Evolutionary conservation across 2,329 filamentous ascomycete species (phyloP).

Genomic region (Cladophialophora exuberans): DNA sequence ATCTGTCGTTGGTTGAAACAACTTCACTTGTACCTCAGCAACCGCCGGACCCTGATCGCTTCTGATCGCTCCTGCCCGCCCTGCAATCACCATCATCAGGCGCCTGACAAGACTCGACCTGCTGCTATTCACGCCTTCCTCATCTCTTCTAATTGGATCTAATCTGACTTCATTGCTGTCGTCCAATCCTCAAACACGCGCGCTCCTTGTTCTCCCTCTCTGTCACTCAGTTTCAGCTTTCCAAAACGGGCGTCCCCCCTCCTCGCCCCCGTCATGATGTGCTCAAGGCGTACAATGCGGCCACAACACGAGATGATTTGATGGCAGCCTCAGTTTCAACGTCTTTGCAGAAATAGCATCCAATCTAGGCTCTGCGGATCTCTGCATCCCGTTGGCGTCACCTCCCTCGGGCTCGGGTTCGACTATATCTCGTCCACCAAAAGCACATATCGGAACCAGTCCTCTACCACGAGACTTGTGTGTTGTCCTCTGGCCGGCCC

Average conservation of each 20-base stretch:
- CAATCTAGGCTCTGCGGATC: conserved; percentile 14
- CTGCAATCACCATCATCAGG: conserved; percentile 30
- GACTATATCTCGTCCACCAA: conserved; percentile 14
- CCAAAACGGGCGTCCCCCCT: conserved; percentile 4
- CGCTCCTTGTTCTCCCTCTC: not conserved
- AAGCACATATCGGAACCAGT: conserved; percentile 7
- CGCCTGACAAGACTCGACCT: conserved; percentile 20
- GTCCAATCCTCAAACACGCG: conserved; percentile 26
- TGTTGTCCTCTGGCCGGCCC: conserved; percentile 16
- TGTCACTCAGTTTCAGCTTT: conserved; percentile 21
- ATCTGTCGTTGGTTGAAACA: conserved; percentile 10
- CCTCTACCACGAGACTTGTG: conserved; percentile 9
- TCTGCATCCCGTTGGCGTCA: conserved; percentile 14
- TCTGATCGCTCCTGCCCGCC: too few species aligned
- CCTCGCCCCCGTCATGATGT: conserved; percentile 8
- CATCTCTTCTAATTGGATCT: conserved; percentile 17
- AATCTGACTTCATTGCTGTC: conserved; percentile 9
- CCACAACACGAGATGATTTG: conserved; percentile 12
- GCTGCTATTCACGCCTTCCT: not conserved
- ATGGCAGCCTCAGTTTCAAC: conserved; percentile 18
- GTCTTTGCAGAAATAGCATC: conserved; percentile 23
- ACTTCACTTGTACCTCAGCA: conserved; percentile 12
- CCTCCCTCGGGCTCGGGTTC: not conserved
- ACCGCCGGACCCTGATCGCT: conserved; percentile 23
- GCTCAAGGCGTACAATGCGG: conserved; percentile 3